Percentiles rank a stretch among this genome's conserved stretches.
These are phyloP conservation scores for Irpex sp. DNA, from an alignment of 1,284 basidiomycete genomes.

Conservation along the genomic window DNA sequence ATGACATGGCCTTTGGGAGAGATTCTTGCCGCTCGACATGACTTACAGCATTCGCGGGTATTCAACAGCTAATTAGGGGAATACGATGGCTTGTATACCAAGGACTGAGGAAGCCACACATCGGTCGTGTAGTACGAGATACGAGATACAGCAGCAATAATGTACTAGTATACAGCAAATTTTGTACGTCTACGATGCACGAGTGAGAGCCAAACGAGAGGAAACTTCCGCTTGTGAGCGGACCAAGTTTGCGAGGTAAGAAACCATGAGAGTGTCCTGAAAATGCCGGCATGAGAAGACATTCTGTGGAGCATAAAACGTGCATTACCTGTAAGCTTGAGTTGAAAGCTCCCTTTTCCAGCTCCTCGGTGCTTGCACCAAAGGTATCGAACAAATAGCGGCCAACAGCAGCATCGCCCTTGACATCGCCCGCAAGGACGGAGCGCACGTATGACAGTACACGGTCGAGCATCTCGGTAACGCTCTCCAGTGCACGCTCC, in stretches of 20 bases:
- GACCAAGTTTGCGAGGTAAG: conserved; percentile 93
- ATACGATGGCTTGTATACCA: too few relatives aligned
- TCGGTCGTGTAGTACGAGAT: conserved; percentile 8
- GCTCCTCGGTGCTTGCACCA: conserved; percentile 59
- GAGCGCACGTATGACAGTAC: conserved; percentile 85
- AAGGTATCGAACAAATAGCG: conserved; percentile 92
- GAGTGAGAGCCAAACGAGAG: conserved; percentile 80
- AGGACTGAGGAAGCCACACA: too few relatives aligned
- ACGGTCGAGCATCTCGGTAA: conserved; percentile 80
- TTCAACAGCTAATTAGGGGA: conserved; percentile 75
- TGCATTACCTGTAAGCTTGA: conserved; percentile 63
- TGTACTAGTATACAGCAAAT: conserved; percentile 16
- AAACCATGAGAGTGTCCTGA: conserved; percentile 91
- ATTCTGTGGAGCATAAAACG: not conserved
- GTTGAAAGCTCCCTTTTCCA: conserved; percentile 76
- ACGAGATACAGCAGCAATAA: conserved; percentile 13
- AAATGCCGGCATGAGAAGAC: too few relatives aligned
- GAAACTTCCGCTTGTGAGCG: conserved; percentile 94
- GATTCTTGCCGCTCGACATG: conserved; percentile 86
- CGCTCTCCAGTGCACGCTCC: conserved; percentile 67
- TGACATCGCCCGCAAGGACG: conserved; percentile 75
- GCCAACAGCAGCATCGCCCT: conserved; percentile 87
- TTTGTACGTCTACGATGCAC: conserved; percentile 21
- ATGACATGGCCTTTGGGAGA: conserved; percentile 98
- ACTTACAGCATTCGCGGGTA: conserved; percentile 92